phyloP scores from a whole-genome alignment of 2,329 filamentous ascomycete genomes.

The Botryotinia narcissicola region DNA sequence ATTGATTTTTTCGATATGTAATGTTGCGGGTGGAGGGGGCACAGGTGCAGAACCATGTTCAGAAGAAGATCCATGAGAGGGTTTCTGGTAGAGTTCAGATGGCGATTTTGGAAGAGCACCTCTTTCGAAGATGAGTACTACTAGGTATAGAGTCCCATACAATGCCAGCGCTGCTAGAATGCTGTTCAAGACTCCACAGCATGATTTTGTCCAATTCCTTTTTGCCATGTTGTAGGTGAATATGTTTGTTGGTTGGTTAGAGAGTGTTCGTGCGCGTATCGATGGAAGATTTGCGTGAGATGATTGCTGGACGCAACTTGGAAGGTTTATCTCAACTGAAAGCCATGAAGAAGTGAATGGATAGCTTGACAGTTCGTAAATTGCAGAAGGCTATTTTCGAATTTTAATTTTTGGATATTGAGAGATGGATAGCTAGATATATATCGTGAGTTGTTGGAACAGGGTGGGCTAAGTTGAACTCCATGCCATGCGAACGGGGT shows the following conservation, averaged over 20 bases:
- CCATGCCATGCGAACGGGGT: background rate
- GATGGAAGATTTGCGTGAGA: background rate
- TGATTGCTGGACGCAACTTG: conserved; percentile 2
- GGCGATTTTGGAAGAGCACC: conserved; percentile 33
- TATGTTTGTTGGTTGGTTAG: conserved; percentile 8
- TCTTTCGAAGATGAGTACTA: conserved; percentile 32
- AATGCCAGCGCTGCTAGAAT: conserved; percentile 33
- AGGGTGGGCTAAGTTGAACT: background rate
- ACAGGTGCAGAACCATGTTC: conserved; percentile 21
- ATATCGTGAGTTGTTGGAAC: background rate
- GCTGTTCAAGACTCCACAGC: conserved; percentile 35
- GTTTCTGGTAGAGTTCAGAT: conserved; percentile 33
- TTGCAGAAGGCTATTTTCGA: conserved; percentile 16
- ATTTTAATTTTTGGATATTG: background rate
- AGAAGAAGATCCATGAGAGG: conserved; percentile 24
- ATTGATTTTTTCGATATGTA: conserved; percentile 46
- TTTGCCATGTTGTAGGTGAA: conserved; percentile 31
- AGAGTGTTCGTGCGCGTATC: background rate
- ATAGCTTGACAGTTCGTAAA: conserved; percentile 16
- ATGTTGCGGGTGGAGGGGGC: conserved; percentile 26
- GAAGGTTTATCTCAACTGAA: background rate
- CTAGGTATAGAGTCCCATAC: conserved; percentile 35
- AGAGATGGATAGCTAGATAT: background rate
- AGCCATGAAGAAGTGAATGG: conserved; percentile 11
- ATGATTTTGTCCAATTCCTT: conserved; percentile 28